phyloP scores from a whole-genome alignment of 306 rosid species.

The Gynostemma pentaphyllum region DNA sequence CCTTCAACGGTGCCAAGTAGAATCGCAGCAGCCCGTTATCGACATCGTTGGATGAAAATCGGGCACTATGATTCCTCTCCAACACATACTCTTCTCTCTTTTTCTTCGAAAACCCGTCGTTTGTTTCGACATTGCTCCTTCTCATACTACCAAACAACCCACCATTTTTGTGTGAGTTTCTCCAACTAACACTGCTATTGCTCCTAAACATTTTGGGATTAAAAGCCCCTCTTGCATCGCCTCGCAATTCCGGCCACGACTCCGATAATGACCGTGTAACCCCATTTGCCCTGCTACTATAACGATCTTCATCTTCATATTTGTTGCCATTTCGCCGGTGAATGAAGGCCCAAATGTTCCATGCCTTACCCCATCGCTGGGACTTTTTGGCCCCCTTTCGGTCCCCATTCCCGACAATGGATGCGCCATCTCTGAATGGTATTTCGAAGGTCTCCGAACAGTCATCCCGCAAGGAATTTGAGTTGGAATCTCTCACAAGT shows the following conservation, averaged over 20 bases:
- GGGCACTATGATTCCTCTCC: conserved; percentile 80
- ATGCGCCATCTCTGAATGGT: conserved; percentile 35
- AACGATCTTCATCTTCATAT: conserved; percentile 70
- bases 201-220: conserved; percentile 58
- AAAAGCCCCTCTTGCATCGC: conserved; percentile 36
- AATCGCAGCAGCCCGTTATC: conserved; percentile 71
- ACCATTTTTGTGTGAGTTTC: conserved; percentile 44
- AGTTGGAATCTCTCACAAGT: conserved; percentile 58
- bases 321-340: conserved; percentile 50
- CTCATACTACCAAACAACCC: conserved; percentile 46
- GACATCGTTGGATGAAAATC: conserved; percentile 56
- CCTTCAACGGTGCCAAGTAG: conserved; percentile 66
- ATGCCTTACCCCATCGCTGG: conserved; percentile 68
- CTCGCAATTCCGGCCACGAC: conserved; percentile 82
- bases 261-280: conserved; percentile 77
- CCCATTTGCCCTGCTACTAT: conserved; percentile 41
- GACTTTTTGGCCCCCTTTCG: conserved; percentile 63
- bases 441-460: conserved; percentile 56
- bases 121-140: conserved; percentile 43
- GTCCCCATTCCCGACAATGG: conserved; percentile 44
- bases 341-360: conserved; percentile 86
- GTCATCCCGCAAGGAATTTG: conserved; percentile 68
- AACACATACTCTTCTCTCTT: conserved; percentile 62
- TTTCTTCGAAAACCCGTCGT: conserved; percentile 46
- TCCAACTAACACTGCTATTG: conserved; percentile 92